Base-by-base conservation (phyloP, 495 filamentous ascomycete species). In the Hypoxylon fragiforme region DNA sequence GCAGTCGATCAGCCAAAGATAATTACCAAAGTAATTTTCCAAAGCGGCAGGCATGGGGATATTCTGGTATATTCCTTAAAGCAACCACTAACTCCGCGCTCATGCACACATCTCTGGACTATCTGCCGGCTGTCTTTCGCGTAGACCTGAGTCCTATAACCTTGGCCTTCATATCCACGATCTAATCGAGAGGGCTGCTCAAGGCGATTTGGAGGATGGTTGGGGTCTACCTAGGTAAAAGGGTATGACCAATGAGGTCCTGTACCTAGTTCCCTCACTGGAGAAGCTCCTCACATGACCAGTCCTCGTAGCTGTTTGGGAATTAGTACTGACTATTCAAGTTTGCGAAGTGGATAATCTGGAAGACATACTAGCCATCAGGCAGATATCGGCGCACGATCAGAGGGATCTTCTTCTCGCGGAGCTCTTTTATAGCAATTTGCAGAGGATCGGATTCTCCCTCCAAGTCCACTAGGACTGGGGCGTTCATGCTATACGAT, bases 371-470 rank as follows among this genome's bases (percentile, higher is more conserved):
- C 94, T 81, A 94, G 79, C 94, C 94, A 75, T 97, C 95, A 11
- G 94, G 94, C 70, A 98, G 78, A 74, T 96, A 98, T 62, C 94
- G 82, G 66, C 94, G 83, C 40, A 98, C 87, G 34, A 97, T 92
- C 37, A 98, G 74, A 42, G 94, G 94, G 47, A 98, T 95, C 80
- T 97, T 98, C 83, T 97, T 97, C 80, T 97, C 91, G 58, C 88
- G 81, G 65, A 98, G 77, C 73, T 98, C 94, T 73, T 97, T 97
- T 70, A 96, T 85, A 11, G 94, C 95, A 66, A 98, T 97, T 72
- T 96, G 90, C 42, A 97, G 78, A 22, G 94, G 95, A 75, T 98
- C 94, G 45, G 95, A 97, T 78, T 96, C 92, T 60, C 95, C 95
- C 71, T 97, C 95, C 14, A 97, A 79, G 65, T 97, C 94, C 28